Evolutionary conservation across 2,329 filamentous ascomycete species (phyloP), one percentile per base, ranked within the genome.

Genomic region (Fusarium tuaranense): DNA sequence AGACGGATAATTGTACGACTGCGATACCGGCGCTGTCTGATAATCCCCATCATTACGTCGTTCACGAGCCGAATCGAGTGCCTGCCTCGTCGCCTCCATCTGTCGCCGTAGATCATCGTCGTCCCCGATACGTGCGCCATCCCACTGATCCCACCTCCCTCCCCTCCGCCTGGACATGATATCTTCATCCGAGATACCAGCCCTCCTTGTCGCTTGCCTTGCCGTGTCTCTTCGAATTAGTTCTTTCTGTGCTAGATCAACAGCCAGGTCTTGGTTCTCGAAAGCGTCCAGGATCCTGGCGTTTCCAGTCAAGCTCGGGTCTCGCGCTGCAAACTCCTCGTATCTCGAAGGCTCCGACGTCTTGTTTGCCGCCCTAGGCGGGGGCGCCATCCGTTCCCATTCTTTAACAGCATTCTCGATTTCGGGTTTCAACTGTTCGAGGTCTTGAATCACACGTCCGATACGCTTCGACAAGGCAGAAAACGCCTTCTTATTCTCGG

Each of bases 361-460:
- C 4, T 78, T 65, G 66, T 46, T 78, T 44, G 59, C 70, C 16
- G 48, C 55, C 68, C 73, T 82, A 79, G 75, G 81, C 10, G 83
- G 82, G 57, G 86, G 83, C 53, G 87, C 84, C 85, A 88, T 85
- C 66, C 89, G 88, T 68, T 87, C 81, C 89, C 94, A 96, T 65
- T 89, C 87, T n/a, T 92, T 87, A 80, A 94, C 92, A 16, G 92
- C 89, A 71, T 88, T 88, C 55, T 93, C 91, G 64, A 99, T 93
- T 20, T 92, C 88, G 1, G 95, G 95, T 79, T 95, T 97, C 67
- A 98, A 87, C 10, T 87, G 84, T 82, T 98, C 95, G 34, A 99
- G 87, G 72, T 92, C 90, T 70, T 88, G 86, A 16, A 97, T 83
- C 20, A 95, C 92, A 13, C 85, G 83, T 48, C 88, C 80, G 22